Evolutionary conservation across 495 filamentous ascomycete species (phyloP).

Genomic region (Viridothelium virens): DNA sequence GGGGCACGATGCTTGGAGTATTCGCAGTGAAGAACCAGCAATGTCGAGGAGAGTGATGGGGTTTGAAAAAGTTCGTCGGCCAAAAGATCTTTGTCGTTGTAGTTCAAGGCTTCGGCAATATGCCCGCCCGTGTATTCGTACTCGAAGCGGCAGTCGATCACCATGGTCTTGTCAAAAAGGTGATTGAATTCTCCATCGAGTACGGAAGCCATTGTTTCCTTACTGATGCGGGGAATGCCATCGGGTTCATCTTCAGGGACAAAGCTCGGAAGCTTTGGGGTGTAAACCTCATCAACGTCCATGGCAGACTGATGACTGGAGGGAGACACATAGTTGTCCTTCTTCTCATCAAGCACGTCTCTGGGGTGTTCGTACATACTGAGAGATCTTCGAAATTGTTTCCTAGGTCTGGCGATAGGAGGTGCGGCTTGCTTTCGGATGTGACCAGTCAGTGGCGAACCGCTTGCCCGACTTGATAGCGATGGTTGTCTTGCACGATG

Average conservation of each 20-base stretch:
- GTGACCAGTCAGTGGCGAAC: slow-evolving; percentile 63
- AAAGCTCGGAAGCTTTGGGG: slow-evolving; percentile 75
- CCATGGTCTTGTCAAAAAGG: slow-evolving; percentile 63
- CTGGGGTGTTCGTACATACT: slow-evolving; percentile 95
- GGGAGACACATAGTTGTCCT: slow-evolving; percentile 49
- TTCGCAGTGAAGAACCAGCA: slow-evolving; percentile 94
- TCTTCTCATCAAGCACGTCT: slow-evolving; percentile 67
- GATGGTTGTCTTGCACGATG: slow-evolving; percentile 52
- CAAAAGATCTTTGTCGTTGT: slow-evolving; percentile 86
- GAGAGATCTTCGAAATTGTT: slow-evolving; percentile 80
- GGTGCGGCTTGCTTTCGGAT: slow-evolving; percentile 59
- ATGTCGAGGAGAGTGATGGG: slow-evolving; percentile 56
- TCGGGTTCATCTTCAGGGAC: slow-evolving; percentile 71
- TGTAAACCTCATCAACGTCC: slow-evolving; percentile 64
- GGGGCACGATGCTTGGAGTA: slow-evolving; percentile 97
- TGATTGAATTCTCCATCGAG: slow-evolving; percentile 75
- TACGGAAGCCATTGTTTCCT: slow-evolving; percentile 70
- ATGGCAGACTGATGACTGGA: slow-evolving; percentile 60
- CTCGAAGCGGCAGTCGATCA: slow-evolving; percentile 96
- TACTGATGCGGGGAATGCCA: slow-evolving; percentile 77
- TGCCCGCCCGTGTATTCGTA: slow-evolving; percentile 98
- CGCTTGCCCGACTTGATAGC: slow-evolving; percentile 48
- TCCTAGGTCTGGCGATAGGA: slow-evolving; percentile 64
- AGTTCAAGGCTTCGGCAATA: slow-evolving; percentile 85
- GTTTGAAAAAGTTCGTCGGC: slow-evolving; percentile 66